A percentile compares a stretch with the other conserved stretches of the same genome.
phyloP scores from a whole-genome alignment of 1,284 basidiomycete genomes.

The Takashimella tepidaria region DNA sequence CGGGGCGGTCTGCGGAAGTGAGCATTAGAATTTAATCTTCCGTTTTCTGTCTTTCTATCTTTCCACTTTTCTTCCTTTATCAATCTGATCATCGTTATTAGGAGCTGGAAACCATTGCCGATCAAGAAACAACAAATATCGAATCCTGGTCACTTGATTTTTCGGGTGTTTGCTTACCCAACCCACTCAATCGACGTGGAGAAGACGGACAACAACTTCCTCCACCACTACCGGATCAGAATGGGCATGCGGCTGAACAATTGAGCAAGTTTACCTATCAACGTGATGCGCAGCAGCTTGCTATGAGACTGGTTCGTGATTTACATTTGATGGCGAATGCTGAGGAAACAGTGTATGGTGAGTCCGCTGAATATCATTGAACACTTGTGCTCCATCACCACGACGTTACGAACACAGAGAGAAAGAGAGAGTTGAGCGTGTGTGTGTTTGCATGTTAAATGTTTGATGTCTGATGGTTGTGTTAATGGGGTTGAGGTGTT shows the following conservation, averaged over 20 bases:
- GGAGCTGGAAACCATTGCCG: conserved; percentile 18
- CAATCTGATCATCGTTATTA: background rate
- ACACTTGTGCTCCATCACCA: background rate
- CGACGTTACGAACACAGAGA: too few species aligned
- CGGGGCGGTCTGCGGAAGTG: conserved; percentile 39
- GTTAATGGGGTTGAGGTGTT: too few species aligned
- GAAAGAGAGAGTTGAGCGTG: too few species aligned
- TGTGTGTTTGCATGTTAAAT: too few species aligned
- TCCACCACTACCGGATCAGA: conserved; percentile 5
- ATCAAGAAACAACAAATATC: conserved; percentile 12
- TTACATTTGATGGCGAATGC: conserved; percentile 33
- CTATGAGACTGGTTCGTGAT: conserved; percentile 32
- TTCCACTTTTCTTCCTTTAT: conserved; percentile 48
- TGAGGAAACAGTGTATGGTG: conserved; percentile 30
- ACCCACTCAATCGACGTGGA: conserved; percentile 17
- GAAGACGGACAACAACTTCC: conserved; percentile 13
- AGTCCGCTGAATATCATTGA: conserved; percentile 5
- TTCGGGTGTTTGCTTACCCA: conserved; percentile 25
- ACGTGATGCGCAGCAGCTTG: conserved; percentile 30
- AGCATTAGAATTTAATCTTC: too few species aligned
- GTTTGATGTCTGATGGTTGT: too few species aligned
- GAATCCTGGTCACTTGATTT: conserved; percentile 24
- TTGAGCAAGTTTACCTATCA: conserved; percentile 28
- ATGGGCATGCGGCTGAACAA: conserved; percentile 12
- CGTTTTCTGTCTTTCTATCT: too few species aligned